Evolutionary conservation across 192 early-diverging fungal species (phyloP).

Genomic region (Entomortierella chlamydospora): DNA sequence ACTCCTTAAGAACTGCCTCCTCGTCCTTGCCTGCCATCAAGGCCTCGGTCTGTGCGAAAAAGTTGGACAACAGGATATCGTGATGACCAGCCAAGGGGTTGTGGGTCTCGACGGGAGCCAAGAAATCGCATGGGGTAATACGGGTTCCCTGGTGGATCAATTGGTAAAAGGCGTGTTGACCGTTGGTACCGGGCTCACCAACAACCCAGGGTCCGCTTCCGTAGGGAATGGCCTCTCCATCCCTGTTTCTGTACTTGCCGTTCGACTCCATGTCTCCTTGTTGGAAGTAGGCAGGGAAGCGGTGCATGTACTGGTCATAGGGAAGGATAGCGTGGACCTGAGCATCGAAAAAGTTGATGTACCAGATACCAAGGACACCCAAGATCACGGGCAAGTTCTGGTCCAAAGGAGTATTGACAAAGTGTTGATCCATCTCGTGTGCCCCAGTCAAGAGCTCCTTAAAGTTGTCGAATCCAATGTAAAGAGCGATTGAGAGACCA

Average conservation of each 20-base stretch:
- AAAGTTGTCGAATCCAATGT: conserved; percentile 96
- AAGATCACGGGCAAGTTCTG: conserved; percentile 94
- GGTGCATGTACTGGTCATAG: conserved; percentile 98
- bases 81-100: conserved; percentile 95
- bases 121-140: conserved; percentile 94
- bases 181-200: conserved; percentile 99
- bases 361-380: conserved; percentile 93
- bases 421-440: conserved; percentile 98
- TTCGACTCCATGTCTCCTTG: conserved; percentile 99
- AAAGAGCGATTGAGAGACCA: conserved; percentile 96
- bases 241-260: conserved; percentile 93
- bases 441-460: conserved; percentile 88
- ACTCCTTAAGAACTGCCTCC: conserved; percentile 83
- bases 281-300: conserved; percentile 99
- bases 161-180: conserved; percentile 99
- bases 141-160: conserved; percentile 99
- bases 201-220: conserved; percentile 97
- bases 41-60: conserved; percentile 98
- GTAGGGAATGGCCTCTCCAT: conserved; percentile 83
- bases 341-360: conserved; percentile 98
- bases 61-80: conserved; percentile 98
- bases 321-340: conserved; percentile 95
- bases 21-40: conserved; percentile 94
- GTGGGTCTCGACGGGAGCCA: conserved; percentile 93
- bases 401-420: conserved; percentile 89